Conservation (phyloP, 2,329 filamentous ascomycete genomes). For the Diplodia mutila region DNA sequence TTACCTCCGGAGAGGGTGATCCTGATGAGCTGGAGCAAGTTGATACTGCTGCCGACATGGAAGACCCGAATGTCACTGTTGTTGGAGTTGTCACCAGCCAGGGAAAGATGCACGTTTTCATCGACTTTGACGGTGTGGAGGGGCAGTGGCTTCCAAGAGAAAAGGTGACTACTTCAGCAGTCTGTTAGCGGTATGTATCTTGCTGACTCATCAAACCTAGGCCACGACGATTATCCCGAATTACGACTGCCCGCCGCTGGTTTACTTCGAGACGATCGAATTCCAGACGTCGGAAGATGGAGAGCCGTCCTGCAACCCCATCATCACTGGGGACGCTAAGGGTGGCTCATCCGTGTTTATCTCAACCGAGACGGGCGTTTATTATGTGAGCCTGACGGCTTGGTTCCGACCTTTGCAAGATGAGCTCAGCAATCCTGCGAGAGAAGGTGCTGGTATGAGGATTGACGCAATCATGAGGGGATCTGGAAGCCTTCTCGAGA, state of each 20-base stretch:
- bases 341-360: constrained; percentile 64
- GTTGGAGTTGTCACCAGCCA: constrained; percentile 61
- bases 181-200: background rate
- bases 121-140: constrained; percentile 65
- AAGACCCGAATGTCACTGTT: constrained; percentile 59
- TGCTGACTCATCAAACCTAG: constrained; percentile 10
- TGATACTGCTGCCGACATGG: constrained; percentile 49
- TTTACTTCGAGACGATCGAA: constrained; percentile 49
- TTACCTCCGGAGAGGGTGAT: constrained; percentile 43
- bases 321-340: constrained; percentile 59
- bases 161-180: constrained; percentile 31
- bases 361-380: constrained; percentile 58
- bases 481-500: constrained; percentile 53
- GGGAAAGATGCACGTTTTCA: constrained; percentile 61
- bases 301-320: constrained; percentile 49
- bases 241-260: constrained; percentile 32
- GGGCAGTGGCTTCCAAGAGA: constrained; percentile 64
- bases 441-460: constrained; percentile 58
- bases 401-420: constrained; percentile 62
- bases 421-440: constrained; percentile 57
- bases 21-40: constrained; percentile 53
- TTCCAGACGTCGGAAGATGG: constrained; percentile 33
- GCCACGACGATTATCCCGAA: constrained; percentile 27
- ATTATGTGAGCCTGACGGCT: constrained; percentile 58
- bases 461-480: constrained; percentile 60